phyloP scores from a whole-genome alignment of 371 early-diverging fungal species.

The Conidiobolus incongruus region DNA sequence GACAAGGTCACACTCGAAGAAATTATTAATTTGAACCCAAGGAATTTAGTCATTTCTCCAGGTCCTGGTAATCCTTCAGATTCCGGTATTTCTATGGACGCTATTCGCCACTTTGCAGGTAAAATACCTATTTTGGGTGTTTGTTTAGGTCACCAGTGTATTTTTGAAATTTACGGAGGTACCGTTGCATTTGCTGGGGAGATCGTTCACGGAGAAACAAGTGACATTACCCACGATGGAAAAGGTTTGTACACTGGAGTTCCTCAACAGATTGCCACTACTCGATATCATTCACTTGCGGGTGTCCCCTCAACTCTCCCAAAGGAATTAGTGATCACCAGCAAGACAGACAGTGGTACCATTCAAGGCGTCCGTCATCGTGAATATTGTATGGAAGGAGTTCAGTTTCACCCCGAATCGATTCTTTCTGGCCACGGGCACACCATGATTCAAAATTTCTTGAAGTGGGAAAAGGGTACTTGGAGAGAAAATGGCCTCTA shows the following conservation, averaged over 20 bases:
- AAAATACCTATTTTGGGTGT: slow-evolving; percentile 91
- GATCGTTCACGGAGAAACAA: slow-evolving; percentile 88
- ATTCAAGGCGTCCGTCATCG: slow-evolving; percentile 90
- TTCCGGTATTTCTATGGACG: slow-evolving; percentile 72
- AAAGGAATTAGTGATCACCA: slow-evolving; percentile 55
- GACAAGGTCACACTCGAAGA: slow-evolving; percentile 75
- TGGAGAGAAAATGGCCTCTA: slow-evolving; percentile 69
- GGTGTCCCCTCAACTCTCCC: slow-evolving; percentile 69
- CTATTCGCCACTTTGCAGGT: slow-evolving; percentile 67
- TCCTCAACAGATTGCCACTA: slow-evolving; percentile 58
- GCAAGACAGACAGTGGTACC: slow-evolving; percentile 61
- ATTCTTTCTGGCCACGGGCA: slow-evolving; percentile 79
- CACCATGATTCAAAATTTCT: slow-evolving; percentile 66
- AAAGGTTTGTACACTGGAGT: slow-evolving; percentile 66
- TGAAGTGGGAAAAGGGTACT: slow-evolving; percentile 55
- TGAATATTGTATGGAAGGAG: slow-evolving; percentile 73
- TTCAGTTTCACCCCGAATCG: slow-evolving; percentile 94
- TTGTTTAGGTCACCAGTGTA: slow-evolving; percentile 89
- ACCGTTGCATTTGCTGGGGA: slow-evolving; percentile 74
- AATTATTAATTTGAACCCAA: slow-evolving; percentile 51
- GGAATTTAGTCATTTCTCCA: slow-evolving; percentile 85
- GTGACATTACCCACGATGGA: slow-evolving; percentile 67
- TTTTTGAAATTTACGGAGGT: slow-evolving; percentile 87
- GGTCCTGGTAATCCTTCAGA: slow-evolving; percentile 86
- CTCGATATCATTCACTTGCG: slow-evolving; percentile 89